Evolutionary conservation across 345 rosid species (phyloP), one percentile per base, ranked within the genome.

Genomic region (Camelina sativa): DNA sequence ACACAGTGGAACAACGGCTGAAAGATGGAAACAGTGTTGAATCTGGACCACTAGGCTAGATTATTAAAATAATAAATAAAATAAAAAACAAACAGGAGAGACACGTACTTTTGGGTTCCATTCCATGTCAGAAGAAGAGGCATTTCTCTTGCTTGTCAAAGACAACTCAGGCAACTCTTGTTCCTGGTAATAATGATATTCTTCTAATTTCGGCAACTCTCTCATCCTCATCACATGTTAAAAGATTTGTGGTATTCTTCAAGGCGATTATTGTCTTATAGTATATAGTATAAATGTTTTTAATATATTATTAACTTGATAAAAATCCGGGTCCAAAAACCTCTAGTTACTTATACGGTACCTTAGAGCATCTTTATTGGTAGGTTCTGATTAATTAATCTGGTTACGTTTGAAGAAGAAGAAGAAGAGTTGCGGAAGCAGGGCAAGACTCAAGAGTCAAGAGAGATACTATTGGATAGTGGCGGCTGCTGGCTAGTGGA

Each of bases 61-160:
- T 41, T 16, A 55, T 32, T 32, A 6, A 32, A 6, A 0, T 1
- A 5, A 32, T 6, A 32, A 30, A 30, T 0, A 32, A 6, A 5
- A 5, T 1, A 6, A 32, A 16, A 41, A 28, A 8, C 30, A 28
- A 25, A 28, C 30, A 28, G 30, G 32, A 52, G 25, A 50, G 40
- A 15, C 34, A 0, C 8, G 35, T 28, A 28, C 30, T 28, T 53
- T 15, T 43, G 54, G 73, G 32, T 28, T 52, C 62, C 15, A 32
- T 40, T 25, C 2, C 23, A 28, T 28, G 30, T 54, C 37, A 28
- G 30, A 28, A 54, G 66, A 47, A 59, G 48, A 58, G 57, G 58
- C 67, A 48, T 58, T 59, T 58, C 56, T 69, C 32, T 69, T 69
- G 56, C 65, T 44, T 67, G 23, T 54, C 9, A 53, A 44, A 40